phyloP scores from a whole-genome alignment of 257 asterid genomes.

The Lycium barbarum region DNA sequence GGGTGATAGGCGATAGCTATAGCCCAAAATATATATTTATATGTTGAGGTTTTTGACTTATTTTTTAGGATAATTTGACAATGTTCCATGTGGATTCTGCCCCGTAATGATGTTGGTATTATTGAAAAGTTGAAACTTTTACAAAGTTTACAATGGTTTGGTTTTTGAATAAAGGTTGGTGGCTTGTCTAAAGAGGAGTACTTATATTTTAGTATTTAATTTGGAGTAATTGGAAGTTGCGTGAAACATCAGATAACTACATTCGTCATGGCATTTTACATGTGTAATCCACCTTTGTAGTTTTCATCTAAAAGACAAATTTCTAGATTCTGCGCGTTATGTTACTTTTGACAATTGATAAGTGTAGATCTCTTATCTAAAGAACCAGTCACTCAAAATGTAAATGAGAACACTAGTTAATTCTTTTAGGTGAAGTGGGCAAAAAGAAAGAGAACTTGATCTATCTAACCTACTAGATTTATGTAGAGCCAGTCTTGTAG shows the following conservation, averaged over 20 bases:
- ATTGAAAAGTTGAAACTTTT: neutral
- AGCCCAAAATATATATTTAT: neutral
- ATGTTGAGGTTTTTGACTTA: neutral
- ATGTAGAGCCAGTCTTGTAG: neutral
- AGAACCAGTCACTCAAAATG: neutral
- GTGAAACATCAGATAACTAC: neutral
- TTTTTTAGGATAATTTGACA: neutral
- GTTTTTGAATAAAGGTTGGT: neutral
- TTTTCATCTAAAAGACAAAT: slow-evolving; percentile 16
- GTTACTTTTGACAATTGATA: slow-evolving; percentile 9
- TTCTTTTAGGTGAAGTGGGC: neutral
- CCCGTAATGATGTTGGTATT: slow-evolving; percentile 1
- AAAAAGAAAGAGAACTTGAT: neutral
- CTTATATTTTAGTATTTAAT: neutral
- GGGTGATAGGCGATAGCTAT: neutral
- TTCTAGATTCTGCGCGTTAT: neutral
- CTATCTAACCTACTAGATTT: neutral
- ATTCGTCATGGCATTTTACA: neutral
- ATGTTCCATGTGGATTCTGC: slow-evolving; percentile 19
- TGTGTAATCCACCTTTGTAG: neutral
- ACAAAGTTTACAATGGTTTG: neutral
- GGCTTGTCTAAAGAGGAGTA: neutral
- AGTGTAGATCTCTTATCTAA: neutral
- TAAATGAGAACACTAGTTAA: neutral
- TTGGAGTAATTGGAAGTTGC: neutral